These are phyloP conservation scores for Vanderwaltozyma polyspora DNA, from an alignment of 805 yeast genomes.

Conservation along the genomic window DNA sequence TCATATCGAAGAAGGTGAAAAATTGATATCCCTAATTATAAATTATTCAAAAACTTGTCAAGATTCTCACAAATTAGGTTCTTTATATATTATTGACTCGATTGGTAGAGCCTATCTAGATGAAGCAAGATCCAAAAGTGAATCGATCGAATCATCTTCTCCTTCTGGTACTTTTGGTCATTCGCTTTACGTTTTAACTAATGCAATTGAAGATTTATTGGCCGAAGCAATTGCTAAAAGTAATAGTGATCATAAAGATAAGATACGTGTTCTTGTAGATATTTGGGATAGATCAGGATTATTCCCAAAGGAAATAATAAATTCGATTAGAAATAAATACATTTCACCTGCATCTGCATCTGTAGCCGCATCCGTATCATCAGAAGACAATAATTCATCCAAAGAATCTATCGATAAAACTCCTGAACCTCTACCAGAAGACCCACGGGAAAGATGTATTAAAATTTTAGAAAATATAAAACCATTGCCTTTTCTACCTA, in stretches of 20 bases:
- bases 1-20: slow-evolving; percentile 38
- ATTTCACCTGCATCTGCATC: slow-evolving; percentile 28
- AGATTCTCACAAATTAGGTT: slow-evolving; percentile 77
- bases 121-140: slow-evolving; percentile 48
- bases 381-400: too few species aligned
- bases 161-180: slow-evolving; percentile 65
- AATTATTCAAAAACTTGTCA: slow-evolving; percentile 58
- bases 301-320: slow-evolving; percentile 48
- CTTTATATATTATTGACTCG: slow-evolving; percentile 85
- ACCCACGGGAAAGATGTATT: slow-evolving; percentile 19
- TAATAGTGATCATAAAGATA: slow-evolving; percentile 50
- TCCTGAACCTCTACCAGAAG: slow-evolving; percentile 48
- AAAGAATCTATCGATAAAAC: slow-evolving; percentile 65
- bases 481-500: slow-evolving; percentile 11
- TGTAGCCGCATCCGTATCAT: too few species aligned
- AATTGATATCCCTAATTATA: slow-evolving; percentile 18
- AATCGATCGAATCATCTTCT: slow-evolving; percentile 38
- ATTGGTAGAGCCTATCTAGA: slow-evolving; percentile 78
- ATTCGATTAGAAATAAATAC: slow-evolving; percentile 45
- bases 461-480: slow-evolving; percentile 22
- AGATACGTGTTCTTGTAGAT: slow-evolving; percentile 73
- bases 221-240: slow-evolving; percentile 51
- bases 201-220: slow-evolving; percentile 50
- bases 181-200: slow-evolving; percentile 56
- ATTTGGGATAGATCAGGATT: slow-evolving; percentile 87